Evolutionary conservation across 2,329 filamentous ascomycete species (phyloP).

Genomic region (Hypoxylon sp.): DNA sequence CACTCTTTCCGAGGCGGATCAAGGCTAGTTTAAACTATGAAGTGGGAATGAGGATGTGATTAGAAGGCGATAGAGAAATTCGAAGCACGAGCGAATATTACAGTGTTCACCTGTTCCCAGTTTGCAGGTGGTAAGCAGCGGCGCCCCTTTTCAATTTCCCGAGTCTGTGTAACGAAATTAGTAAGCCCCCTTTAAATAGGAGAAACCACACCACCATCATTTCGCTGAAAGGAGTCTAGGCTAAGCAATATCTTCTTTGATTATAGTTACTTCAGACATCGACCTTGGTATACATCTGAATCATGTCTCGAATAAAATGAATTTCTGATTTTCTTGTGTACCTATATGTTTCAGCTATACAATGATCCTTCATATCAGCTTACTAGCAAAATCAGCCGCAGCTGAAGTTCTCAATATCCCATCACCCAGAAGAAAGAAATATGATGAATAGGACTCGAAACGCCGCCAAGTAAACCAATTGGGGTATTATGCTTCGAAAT

Average conservation of each 20-base stretch:
- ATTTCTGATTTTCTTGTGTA: too few relatives aligned
- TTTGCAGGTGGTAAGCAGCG: background rate
- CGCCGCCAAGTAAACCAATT: background rate
- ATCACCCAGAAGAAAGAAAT: background rate
- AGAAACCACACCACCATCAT: background rate
- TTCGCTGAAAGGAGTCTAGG: background rate
- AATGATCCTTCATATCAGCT: background rate
- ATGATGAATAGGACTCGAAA: background rate
- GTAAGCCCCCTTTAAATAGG: background rate
- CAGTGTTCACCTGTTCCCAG: background rate
- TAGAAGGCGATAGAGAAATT: background rate
- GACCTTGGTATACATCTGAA: too few relatives aligned
- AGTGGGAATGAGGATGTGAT: background rate
- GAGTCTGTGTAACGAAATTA: background rate
- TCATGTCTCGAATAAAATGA: too few relatives aligned
- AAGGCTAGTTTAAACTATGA: background rate
- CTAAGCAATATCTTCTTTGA: background rate
- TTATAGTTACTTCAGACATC: background rate
- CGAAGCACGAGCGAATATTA: background rate
- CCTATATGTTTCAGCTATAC: too few relatives aligned
- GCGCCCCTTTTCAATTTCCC: background rate
- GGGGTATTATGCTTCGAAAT: slow-evolving; percentile 2
- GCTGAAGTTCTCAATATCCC: background rate
- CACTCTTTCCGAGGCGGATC: background rate
- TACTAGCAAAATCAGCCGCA: background rate